A percentile compares a stretch with the other conserved stretches of the same genome.
phyloP scores from a whole-genome alignment of 2,329 filamentous ascomycete genomes.

The Pseudogymnoascus sp. region DNA sequence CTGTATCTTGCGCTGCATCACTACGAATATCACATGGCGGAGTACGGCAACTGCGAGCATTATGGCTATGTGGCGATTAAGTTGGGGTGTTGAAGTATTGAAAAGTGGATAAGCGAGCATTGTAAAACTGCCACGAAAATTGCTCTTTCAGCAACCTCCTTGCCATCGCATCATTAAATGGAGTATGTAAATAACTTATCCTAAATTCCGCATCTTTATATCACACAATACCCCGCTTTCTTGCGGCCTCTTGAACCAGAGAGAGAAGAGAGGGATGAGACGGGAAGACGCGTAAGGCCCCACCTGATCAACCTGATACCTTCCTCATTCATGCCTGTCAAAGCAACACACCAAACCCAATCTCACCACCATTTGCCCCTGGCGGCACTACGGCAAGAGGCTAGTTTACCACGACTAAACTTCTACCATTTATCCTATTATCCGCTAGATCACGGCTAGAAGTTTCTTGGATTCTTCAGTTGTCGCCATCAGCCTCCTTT shows the following conservation, averaged over 20 bases:
- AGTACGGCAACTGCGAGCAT: background rate
- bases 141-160: background rate
- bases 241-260: background rate
- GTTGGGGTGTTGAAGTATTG: background rate
- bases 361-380: background rate
- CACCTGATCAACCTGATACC: background rate
- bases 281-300: background rate
- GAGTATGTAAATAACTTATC: background rate
- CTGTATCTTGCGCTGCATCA: too few species aligned
- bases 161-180: background rate
- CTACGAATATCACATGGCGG: background rate
- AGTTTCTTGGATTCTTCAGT: background rate
- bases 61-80: background rate
- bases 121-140: too few species aligned
- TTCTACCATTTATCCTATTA: background rate
- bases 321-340: background rate
- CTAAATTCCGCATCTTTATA: background rate
- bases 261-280: background rate
- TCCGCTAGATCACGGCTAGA: conserved; percentile 1
- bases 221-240: background rate
- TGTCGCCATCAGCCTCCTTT: background rate
- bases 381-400: background rate
- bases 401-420: background rate
- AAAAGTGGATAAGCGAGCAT: background rate
- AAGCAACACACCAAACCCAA: conserved; percentile 1